phyloP scores from a whole-genome alignment of 2,329 filamentous ascomycete genomes.

The Graphilbum fragrans region DNA sequence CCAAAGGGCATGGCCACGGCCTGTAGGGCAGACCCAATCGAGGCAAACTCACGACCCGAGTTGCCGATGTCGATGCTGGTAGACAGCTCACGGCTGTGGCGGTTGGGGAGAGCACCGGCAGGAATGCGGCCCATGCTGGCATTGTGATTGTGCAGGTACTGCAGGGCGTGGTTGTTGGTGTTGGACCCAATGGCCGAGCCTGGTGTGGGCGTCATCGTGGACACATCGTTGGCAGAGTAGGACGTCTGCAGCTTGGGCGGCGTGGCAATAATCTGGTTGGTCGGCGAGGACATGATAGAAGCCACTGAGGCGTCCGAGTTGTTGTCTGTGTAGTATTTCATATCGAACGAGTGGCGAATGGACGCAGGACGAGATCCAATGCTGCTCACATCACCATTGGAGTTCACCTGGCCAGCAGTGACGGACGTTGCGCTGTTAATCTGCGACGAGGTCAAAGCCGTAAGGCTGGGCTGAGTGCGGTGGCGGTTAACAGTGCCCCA shows the following conservation, averaged over 20 bases:
- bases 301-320: slow-evolving; percentile 26
- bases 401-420: slow-evolving; percentile 21
- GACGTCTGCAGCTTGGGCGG: slow-evolving; percentile 73
- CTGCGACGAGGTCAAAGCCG: slow-evolving; percentile 28
- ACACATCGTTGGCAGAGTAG: slow-evolving; percentile 81
- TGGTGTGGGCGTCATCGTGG: slow-evolving; percentile 64
- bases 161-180: slow-evolving; percentile 47
- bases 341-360: slow-evolving; percentile 46
- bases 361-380: slow-evolving; percentile 35
- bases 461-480: slow-evolving; percentile 51
- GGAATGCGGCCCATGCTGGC: slow-evolving; percentile 72
- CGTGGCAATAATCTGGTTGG: slow-evolving; percentile 42
- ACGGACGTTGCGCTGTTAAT: slow-evolving; percentile 23
- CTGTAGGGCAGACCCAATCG: slow-evolving; percentile 63
- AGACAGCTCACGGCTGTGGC: slow-evolving; percentile 63
- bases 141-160: slow-evolving; percentile 66
- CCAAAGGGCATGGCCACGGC: slow-evolving; percentile 71
- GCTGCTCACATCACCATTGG: slow-evolving; percentile 29
- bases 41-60: slow-evolving; percentile 37
- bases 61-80: slow-evolving; percentile 26
- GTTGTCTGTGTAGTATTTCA: slow-evolving; percentile 37
- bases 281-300: slow-evolving; percentile 31
- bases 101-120: slow-evolving; percentile 48
- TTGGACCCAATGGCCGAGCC: slow-evolving; percentile 31
- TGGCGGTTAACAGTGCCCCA: slow-evolving; percentile 57